phyloP scores from a whole-genome alignment of 805 yeast genomes.

The Wickerhamiella domercqiae region DNA sequence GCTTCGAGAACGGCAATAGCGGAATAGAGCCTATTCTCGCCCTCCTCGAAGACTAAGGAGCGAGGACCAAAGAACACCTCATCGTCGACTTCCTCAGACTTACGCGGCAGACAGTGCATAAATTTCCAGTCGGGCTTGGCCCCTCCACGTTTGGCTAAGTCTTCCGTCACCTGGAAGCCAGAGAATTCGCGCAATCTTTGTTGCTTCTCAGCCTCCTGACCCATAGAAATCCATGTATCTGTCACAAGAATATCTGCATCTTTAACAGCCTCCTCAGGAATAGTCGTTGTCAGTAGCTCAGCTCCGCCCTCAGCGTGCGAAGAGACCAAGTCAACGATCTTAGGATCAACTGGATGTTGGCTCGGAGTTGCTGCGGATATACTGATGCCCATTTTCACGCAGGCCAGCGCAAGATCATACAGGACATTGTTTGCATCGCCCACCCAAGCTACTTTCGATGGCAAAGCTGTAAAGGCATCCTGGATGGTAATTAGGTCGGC shows the following conservation, averaged over 20 bases:
- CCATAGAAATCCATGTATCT: constrained; percentile 97
- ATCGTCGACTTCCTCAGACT: constrained; percentile 84
- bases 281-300: constrained; percentile 37
- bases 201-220: constrained; percentile 70
- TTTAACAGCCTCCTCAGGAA: constrained; percentile 58
- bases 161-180: constrained; percentile 71
- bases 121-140: constrained; percentile 62
- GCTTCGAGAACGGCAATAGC: constrained; percentile 90
- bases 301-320: constrained; percentile 38
- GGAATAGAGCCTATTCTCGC: constrained; percentile 90
- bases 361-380: constrained; percentile 75
- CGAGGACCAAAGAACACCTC: constrained; percentile 75
- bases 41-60: constrained; percentile 86
- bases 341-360: constrained; percentile 47
- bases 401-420: constrained; percentile 81
- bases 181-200: constrained; percentile 62
- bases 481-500: constrained; percentile 78
- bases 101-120: constrained; percentile 97
- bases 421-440: constrained; percentile 96
- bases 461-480: constrained; percentile 30
- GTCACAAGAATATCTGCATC: constrained; percentile 77
- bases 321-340: constrained; percentile 39
- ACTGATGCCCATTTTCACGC: constrained; percentile 66
- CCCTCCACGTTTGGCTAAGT: constrained; percentile 42
- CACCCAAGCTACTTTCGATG: constrained; percentile 74